phyloP scores from a whole-genome alignment of 2,329 filamentous ascomycete species.

The Hypoxylon sp. region DNA sequence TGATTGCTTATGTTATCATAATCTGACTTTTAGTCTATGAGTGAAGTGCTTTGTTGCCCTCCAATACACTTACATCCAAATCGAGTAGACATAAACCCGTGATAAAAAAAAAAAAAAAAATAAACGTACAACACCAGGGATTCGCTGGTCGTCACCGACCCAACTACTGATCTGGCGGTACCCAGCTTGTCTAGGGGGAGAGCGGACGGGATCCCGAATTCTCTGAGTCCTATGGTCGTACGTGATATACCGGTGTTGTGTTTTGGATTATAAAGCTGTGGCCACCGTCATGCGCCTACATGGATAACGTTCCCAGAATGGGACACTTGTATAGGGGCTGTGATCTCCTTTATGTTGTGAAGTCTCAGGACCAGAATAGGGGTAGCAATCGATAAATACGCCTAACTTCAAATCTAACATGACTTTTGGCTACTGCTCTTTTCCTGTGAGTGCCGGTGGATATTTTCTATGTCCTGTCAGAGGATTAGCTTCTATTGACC shows the following conservation, averaged over 20 bases:
- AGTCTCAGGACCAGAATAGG: no score
- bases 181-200: constrained; percentile 17
- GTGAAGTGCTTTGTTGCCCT: not conserved
- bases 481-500: no score
- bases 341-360: no score
- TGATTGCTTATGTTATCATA: not conserved
- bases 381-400: no score
- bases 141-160: constrained; percentile 25
- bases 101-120: no score
- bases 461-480: no score
- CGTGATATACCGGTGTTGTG: not conserved
- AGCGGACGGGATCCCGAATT: constrained; percentile 27
- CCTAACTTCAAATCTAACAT: no score
- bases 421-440: no score
- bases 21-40: not conserved
- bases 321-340: no score
- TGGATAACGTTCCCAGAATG: no score
- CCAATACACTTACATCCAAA: no score
- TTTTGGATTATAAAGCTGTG: not conserved
- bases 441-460: no score
- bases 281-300: not conserved
- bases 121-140: constrained; percentile 22
- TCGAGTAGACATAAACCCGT: not conserved
- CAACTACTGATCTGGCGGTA: constrained; percentile 21
- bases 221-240: constrained; percentile 23